phyloP scores from a whole-genome alignment of 2,329 filamentous ascomycete species.

The Cordyceps tenuipes region DNA sequence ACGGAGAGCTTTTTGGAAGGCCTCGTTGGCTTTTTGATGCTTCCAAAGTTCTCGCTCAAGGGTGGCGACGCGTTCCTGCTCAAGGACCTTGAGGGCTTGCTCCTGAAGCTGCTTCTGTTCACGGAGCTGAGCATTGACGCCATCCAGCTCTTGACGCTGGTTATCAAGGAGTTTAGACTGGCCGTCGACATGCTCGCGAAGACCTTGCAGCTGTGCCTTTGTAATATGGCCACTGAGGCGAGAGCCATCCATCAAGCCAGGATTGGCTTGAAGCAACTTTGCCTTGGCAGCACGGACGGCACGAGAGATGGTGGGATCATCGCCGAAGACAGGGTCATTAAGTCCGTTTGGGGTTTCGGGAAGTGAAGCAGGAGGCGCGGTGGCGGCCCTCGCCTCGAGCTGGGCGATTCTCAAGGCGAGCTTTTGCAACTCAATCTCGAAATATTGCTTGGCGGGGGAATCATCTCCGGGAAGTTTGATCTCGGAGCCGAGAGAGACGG shows the following conservation, averaged over 20 bases:
- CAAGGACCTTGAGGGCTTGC: constrained; percentile 70
- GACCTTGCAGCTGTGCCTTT: constrained; percentile 74
- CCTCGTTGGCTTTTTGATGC: constrained; percentile 95
- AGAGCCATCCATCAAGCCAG: constrained; percentile 30
- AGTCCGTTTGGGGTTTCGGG: constrained; percentile 79
- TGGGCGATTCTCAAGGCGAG: constrained; percentile 70
- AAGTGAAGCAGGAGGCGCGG: constrained; percentile 49
- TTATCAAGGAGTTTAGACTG: constrained; percentile 87
- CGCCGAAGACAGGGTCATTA: constrained; percentile 54
- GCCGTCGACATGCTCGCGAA: constrained; percentile 86
- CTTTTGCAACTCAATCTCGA: constrained; percentile 77
- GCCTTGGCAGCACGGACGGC: constrained; percentile 27
- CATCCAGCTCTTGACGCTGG: constrained; percentile 77
- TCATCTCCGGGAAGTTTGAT: constrained; percentile 71
- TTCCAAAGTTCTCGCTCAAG: constrained; percentile 92
- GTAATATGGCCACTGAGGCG: constrained; percentile 47
- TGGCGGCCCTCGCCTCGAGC: constrained; percentile 69
- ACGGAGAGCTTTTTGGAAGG: constrained; percentile 92
- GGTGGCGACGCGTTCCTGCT: constrained; percentile 78
- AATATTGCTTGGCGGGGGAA: constrained; percentile 63
- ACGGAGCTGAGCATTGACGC: constrained; percentile 76
- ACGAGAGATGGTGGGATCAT: constrained; percentile 40
- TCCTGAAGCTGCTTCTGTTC: constrained; percentile 82
- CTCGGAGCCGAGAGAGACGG: constrained; percentile 36
- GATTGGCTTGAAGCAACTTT: constrained; percentile 37